A percentile compares a stretch with the other conserved stretches of the same genome.
Conservation (phyloP, 2,329 filamentous ascomycete genomes). For the Seiridium cupressi region DNA sequence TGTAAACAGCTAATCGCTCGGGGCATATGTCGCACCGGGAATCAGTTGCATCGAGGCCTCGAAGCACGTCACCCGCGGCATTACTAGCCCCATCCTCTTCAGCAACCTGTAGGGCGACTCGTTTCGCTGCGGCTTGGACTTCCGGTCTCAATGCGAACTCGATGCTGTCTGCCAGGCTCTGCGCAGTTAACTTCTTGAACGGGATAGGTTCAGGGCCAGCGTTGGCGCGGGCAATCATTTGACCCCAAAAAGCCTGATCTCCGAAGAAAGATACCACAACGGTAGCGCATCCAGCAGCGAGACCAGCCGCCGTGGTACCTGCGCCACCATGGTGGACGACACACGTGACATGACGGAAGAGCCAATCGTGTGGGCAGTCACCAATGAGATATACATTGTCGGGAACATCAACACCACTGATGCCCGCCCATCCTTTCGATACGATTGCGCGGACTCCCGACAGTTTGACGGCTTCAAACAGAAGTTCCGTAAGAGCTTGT, state of each 20-base stretch:
- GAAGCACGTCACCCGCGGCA: conserved; percentile 68
- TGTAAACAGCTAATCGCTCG: conserved; percentile 70
- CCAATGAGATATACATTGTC: conserved; percentile 63
- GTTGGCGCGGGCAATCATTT: conserved; percentile 59
- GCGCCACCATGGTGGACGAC: conserved; percentile 76
- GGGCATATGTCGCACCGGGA: conserved; percentile 70
- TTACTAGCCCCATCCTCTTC: conserved; percentile 62
- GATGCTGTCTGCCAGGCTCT: conserved; percentile 55
- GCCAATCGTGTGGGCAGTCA: conserved; percentile 66
- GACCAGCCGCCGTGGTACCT: conserved; percentile 81
- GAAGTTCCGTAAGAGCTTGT: conserved; percentile 52
- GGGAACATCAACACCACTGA: conserved; percentile 56
- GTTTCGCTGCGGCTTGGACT: conserved; percentile 45
- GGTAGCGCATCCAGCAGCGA: conserved; percentile 67
- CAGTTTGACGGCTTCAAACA: conserved; percentile 56
- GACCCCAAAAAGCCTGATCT: conserved; percentile 66
- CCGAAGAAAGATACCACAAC: conserved; percentile 66
- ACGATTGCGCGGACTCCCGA: conserved; percentile 59
- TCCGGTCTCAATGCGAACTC: conserved; percentile 47
- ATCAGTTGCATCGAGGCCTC: conserved; percentile 62
- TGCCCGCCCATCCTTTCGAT: conserved; percentile 65
- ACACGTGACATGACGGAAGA: conserved; percentile 62
- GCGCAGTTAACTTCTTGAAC: conserved; percentile 54
- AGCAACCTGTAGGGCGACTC: conserved; percentile 62
- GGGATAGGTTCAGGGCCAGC: conserved; percentile 59